These are phyloP conservation scores for Sporobolomyces roseus DNA, from an alignment of 768 basidiomycete species.

Conservation along the genomic window DNA sequence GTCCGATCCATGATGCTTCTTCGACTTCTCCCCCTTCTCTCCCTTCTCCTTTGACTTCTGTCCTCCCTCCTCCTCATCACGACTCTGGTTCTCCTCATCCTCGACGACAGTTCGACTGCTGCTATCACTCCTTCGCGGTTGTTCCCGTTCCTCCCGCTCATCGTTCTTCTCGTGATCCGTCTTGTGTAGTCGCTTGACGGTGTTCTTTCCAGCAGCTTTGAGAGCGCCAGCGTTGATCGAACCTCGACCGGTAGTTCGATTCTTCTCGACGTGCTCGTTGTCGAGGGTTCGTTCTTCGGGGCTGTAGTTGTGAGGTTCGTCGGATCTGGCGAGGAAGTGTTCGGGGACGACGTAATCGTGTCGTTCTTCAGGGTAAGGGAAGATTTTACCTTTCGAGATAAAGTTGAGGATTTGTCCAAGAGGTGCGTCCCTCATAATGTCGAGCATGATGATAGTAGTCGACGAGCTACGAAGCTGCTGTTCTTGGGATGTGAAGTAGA, in stretches of 20 bases:
- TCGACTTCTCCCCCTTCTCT: constrained; percentile 5
- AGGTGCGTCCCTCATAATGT: constrained; percentile 40
- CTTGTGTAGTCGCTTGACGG: background rate
- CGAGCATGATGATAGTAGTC: constrained; percentile 1
- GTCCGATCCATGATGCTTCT: background rate
- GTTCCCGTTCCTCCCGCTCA: background rate
- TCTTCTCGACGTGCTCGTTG: constrained; percentile 1
- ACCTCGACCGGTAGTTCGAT: background rate
- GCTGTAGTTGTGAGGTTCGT: background rate
- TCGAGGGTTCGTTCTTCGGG: background rate
- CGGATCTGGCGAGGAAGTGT: background rate
- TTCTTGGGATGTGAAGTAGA: too few relatives aligned
- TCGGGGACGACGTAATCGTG: constrained; percentile 21
- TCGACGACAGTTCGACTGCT: constrained; percentile 2
- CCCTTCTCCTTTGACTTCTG: background rate
- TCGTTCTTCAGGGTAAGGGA: constrained; percentile 41
- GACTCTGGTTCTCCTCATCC: background rate
- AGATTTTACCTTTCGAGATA: constrained; percentile 26
- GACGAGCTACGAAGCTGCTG: too few relatives aligned
- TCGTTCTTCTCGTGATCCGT: constrained; percentile 28
- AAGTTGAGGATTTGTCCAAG: constrained; percentile 40
- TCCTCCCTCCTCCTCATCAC: constrained; percentile 4
- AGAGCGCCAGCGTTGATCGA: constrained; percentile 11
- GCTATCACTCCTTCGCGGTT: constrained; percentile 7
- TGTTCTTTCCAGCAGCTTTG: background rate